Evolutionary conservation across 2,329 filamentous ascomycete genomes (phyloP).

Genomic region (Fusarium goolgardi): DNA sequence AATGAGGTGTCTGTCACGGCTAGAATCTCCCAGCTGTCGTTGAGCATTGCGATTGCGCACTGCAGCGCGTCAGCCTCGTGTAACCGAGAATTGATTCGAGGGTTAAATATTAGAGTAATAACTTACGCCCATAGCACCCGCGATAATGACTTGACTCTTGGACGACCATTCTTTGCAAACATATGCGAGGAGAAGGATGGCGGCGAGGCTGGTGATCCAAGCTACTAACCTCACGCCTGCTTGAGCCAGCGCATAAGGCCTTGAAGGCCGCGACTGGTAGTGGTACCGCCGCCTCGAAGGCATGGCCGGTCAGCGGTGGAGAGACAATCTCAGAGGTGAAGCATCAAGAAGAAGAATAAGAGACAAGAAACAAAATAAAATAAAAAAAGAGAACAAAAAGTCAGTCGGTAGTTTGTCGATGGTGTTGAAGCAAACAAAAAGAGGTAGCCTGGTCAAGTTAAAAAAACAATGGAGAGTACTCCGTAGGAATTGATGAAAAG

Average conservation of each 20-base stretch:
- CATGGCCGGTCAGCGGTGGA: conserved; percentile 17
- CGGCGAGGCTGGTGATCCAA: conserved; percentile 50
- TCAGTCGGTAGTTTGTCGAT: background rate
- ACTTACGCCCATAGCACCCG: conserved; percentile 51
- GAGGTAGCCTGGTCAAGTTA: conserved; percentile 1
- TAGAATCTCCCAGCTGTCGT: conserved; percentile 54
- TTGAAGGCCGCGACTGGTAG: conserved; percentile 22
- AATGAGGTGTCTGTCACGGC: conserved; percentile 46
- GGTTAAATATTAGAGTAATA: background rate
- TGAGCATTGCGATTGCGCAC: conserved; percentile 51
- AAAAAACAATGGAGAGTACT: conserved; percentile 22
- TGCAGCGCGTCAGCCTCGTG: conserved; percentile 32
- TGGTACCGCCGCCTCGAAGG: conserved; percentile 31
- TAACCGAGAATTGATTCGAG: background rate
- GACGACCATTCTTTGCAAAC: conserved; percentile 50
- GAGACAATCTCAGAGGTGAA: conserved; percentile 10
- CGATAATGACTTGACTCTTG: conserved; percentile 47
- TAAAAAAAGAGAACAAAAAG: background rate
- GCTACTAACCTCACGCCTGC: conserved; percentile 46
- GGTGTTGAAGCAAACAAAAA: conserved; percentile 7
- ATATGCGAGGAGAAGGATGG: conserved; percentile 50
- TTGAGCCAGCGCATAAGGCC: conserved; percentile 39
- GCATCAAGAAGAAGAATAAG: conserved; percentile 7
- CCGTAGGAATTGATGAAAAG: conserved; percentile 27
- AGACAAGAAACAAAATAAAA: background rate